These are phyloP conservation scores for Linderniella brevidens DNA, from an alignment of 257 asterid species.

Conservation along the genomic window DNA sequence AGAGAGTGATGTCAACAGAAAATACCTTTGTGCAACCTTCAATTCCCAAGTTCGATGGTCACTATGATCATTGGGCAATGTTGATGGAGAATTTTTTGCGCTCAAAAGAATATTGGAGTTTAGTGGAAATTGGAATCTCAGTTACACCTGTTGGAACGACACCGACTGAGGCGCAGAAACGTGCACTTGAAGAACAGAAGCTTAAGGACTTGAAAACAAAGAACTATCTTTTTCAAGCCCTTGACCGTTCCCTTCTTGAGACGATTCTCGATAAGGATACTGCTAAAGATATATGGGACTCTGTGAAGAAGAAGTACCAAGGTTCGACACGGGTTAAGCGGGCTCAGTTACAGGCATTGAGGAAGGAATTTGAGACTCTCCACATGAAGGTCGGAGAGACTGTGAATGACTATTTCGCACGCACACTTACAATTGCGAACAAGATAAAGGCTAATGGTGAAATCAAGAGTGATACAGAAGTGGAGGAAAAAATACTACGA, in stretches of 20 bases:
- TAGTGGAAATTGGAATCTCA: too few relatives aligned
- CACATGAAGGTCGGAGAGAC: constrained; percentile 3
- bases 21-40: too few relatives aligned
- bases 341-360: neutral
- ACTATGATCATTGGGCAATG: too few relatives aligned
- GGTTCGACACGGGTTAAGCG: neutral
- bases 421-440: neutral
- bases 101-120: too few relatives aligned
- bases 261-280: neutral
- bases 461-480: neutral
- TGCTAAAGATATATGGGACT: neutral
- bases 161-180: too few relatives aligned
- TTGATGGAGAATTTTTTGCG: too few relatives aligned
- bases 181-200: neutral
- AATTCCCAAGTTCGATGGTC: too few relatives aligned
- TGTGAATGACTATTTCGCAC: constrained; percentile 1
- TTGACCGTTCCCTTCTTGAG: neutral
- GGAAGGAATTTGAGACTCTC: neutral
- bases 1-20: too few relatives aligned
- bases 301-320: constrained; percentile 2
- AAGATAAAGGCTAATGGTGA: constrained; percentile 1
- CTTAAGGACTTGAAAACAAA: neutral
- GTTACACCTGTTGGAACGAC: too few relatives aligned
- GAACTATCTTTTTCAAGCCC: neutral
- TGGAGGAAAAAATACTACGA: neutral